Base-by-base conservation (phyloP, 768 basidiomycete genomes). In the Clitopilus hobsonii region DNA sequence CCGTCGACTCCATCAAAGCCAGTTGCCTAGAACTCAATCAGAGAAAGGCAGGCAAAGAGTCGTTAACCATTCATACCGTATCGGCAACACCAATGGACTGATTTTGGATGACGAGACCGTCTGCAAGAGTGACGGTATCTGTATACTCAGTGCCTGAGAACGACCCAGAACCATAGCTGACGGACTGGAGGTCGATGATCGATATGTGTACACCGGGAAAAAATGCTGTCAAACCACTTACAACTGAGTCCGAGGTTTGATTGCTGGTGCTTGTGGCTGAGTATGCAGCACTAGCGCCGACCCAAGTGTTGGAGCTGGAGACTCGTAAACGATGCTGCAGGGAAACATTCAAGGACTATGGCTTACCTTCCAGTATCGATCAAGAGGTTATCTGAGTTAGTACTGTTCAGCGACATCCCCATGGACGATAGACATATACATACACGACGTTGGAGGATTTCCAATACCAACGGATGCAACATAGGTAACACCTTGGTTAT, bases 271-370 rank as follows among this genome's bases (percentile, higher is more conserved):
- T 71, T 6, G 86, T 86, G 58, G 58, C 56, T 20, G 63, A 64
- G 61, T 84, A 88, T 1, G 66, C 13, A 18, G 61, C 68, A 10
- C 25, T 58, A 25, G 86, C 83, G 20, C 86, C 85, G 45, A 88
- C 72, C 85, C 86, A 88, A 22, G 85, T 87, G 70, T 86, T 88
- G 14, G 86, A 85, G 66, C 83, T 85, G 29, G 67, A 66, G n/a
- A n/a, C n/a, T n/a, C 10, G 62, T 61, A 29, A 61, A 63, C n/a
- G 63, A 16, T 54, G 28, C 0, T 26, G n/a, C 11, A 26, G 45
- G 7, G 3, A 22, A 11, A 50, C n/a, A 22, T 29, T 3, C 16
- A 30, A 14, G n/a, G n/a, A 41, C 10, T 24, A 8, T 38, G 18
- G 27, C 52, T 38, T 23, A 70, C 71, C 82, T 84, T 66, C 82